These are phyloP conservation scores for Colletotrichum navitas DNA, from an alignment of 2,329 filamentous ascomycete genomes.

Conservation along the genomic window DNA sequence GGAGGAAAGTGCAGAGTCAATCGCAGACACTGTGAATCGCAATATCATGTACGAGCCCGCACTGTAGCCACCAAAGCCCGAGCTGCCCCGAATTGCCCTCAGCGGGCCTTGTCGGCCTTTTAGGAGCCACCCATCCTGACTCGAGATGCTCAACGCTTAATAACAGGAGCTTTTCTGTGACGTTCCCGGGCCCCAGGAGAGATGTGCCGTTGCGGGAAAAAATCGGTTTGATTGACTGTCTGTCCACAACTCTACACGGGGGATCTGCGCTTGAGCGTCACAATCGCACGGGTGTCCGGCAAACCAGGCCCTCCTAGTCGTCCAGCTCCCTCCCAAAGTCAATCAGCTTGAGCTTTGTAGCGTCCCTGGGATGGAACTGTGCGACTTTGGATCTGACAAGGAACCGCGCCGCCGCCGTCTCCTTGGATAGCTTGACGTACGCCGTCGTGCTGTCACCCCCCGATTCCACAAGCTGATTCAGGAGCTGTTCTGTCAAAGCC, in stretches of 20 bases:
- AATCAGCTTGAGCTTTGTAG: conserved; percentile 68
- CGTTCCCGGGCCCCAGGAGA: conserved; percentile 27
- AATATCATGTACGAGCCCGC: conserved; percentile 4
- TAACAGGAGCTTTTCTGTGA: conserved; percentile 39
- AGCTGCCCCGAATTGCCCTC: background rate
- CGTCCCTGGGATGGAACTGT: conserved; percentile 74
- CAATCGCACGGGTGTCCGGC: conserved; percentile 37
- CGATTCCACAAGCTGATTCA: conserved; percentile 69
- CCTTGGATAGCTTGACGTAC: conserved; percentile 69
- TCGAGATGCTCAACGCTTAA: conserved; percentile 27
- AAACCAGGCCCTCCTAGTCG: conserved; percentile 52
- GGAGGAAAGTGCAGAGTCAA: conserved; percentile 32
- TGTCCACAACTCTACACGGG: conserved; percentile 35
- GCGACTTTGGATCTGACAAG: conserved; percentile 75
- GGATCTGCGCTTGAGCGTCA: conserved; percentile 31
- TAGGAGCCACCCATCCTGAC: conserved; percentile 18
- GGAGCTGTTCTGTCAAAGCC: conserved; percentile 69
- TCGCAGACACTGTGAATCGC: conserved; percentile 31
- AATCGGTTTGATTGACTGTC: conserved; percentile 33
- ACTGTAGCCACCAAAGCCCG: conserved; percentile 21
- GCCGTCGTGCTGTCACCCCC: conserved; percentile 67
- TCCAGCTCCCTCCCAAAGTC: conserved; percentile 76
- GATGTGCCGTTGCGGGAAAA: conserved; percentile 20
- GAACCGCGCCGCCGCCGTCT: conserved; percentile 74
- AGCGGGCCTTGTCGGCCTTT: background rate